Evolutionary conservation across 2,329 filamentous ascomycete species (phyloP), one percentile per base, ranked within the genome.

Genomic region (Laburnicola sp.): DNA sequence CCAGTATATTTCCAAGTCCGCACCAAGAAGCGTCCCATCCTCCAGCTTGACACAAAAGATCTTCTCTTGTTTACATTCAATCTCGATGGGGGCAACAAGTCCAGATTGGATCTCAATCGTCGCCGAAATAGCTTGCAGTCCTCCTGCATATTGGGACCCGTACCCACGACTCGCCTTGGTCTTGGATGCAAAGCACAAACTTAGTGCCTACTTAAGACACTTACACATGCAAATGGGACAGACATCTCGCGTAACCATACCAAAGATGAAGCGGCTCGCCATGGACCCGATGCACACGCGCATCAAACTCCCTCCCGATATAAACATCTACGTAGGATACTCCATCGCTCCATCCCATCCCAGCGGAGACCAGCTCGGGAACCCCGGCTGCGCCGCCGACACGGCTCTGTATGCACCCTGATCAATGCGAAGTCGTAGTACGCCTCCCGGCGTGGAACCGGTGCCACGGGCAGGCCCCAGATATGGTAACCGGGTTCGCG

Each of bases 321-420:
- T 27, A 9, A 11, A 40, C 26, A n/a, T 40, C 25, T 25, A 40
- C 27, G 23, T 40, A 40, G 38, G 38, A n/a, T 40, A 40, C 26
- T 27, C 38, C 7, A 40, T 40, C 11, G 38, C n/a, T 8, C 40
- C 40, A 7, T 43, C 28, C 40, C 40, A 43, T 8, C 40, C 40
- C 6, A 43, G 31, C 11, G 40, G 28, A 7, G 40, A 43, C 40
- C 40, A 43, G 28, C 40, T 43, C 27, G 40, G 40, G 10, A 43
- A 43, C 3, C 28, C 40, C 16, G 16, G n/a, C 22, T 4, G 4
- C 27, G n/a, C 22, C 31, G 27, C 6, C 30, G 22, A 23, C 10
- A 25, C 4, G 31, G 21, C 21, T 26, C n/a, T 1, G 23, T 2
- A 16, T 44, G 41, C 9, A 16, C 25, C 28, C 31, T 32, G 6